Evolutionary conservation across 2,329 filamentous ascomycete species (phyloP).

Genomic region (Colletotrichum cordylinicola): DNA sequence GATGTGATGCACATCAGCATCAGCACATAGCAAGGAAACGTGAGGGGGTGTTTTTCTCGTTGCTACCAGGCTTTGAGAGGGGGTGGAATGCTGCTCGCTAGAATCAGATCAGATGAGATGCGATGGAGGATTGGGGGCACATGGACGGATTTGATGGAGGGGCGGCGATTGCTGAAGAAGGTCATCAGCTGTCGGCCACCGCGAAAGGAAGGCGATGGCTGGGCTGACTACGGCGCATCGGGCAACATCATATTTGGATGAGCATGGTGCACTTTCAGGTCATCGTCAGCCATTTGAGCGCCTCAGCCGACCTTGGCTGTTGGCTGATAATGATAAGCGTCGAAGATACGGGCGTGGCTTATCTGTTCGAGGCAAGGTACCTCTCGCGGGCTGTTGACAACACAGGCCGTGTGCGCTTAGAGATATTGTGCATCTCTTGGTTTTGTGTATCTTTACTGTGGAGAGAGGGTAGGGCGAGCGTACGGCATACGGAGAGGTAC

Average conservation of each 20-base stretch:
- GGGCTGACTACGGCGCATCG: not conserved
- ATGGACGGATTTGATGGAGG: not conserved
- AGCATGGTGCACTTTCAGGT: not conserved
- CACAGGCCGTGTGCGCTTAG: not conserved
- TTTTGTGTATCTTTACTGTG: conserved; percentile 1
- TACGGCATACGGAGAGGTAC: not conserved
- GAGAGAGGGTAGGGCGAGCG: not conserved
- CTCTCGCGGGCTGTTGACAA: not conserved
- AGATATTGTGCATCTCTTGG: not conserved
- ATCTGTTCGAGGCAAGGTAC: not conserved
- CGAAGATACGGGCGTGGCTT: not conserved
- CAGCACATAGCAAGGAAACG: not conserved
- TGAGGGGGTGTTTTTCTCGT: not conserved
- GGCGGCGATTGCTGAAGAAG: not conserved
- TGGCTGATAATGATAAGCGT: not conserved
- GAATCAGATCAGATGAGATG: conserved; percentile 12
- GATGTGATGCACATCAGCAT: conserved; percentile 2
- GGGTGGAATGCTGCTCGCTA: not conserved
- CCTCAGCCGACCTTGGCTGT: not conserved
- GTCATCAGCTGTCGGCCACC: not conserved
- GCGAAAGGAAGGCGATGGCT: not conserved
- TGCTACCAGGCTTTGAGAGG: not conserved
- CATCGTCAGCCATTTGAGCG: not conserved
- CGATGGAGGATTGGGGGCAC: not conserved
- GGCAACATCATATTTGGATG: not conserved